These are phyloP conservation scores for Selaginella moellendorffii DNA, from an alignment of 75 land plant species.

Conservation along the genomic window DNA sequence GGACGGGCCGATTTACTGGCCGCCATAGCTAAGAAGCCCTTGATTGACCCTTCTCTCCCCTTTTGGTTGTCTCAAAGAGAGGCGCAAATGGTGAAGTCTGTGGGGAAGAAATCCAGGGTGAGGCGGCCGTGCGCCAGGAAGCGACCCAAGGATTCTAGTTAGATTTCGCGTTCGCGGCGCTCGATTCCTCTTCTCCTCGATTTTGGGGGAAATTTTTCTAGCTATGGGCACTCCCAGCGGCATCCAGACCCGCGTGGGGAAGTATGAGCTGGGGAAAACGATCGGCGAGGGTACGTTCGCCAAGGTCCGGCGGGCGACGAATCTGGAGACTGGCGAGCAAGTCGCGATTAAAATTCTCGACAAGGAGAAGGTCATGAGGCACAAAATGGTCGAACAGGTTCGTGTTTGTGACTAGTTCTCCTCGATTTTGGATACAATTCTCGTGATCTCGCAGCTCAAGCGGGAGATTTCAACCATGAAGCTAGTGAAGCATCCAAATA, in stretches of 20 bases:
- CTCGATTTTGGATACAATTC: background rate
- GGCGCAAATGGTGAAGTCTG: background rate
- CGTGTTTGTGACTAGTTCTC: background rate
- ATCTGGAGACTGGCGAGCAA: conserved; percentile 7
- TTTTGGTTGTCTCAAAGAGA: too few species aligned
- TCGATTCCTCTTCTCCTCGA: too few species aligned
- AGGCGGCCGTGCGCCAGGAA: background rate
- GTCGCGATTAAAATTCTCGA: conserved; percentile 14
- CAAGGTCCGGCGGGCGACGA: conserved; percentile 6
- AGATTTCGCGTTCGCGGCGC: too few species aligned
- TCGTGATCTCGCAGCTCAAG: conserved; percentile 34
- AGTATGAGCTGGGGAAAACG: conserved; percentile 6
- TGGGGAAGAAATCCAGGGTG: background rate
- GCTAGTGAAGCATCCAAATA: conserved; percentile 56
- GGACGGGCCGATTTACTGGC: background rate
- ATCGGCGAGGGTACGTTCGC: conserved; percentile 13
- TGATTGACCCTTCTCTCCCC: too few species aligned
- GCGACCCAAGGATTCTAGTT: too few species aligned
- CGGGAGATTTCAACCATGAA: conserved; percentile 74
- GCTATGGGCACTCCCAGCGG: too few species aligned
- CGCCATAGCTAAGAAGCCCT: too few species aligned
- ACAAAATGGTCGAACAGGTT: conserved; percentile 12
- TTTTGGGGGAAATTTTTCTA: too few species aligned
- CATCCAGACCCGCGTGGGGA: conserved; percentile 11
- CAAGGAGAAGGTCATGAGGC: conserved; percentile 12